Evolutionary conservation across 2,329 filamentous ascomycete species (phyloP), one percentile per base, ranked within the genome.

Genomic region (Knoxdaviesia proteae): DNA sequence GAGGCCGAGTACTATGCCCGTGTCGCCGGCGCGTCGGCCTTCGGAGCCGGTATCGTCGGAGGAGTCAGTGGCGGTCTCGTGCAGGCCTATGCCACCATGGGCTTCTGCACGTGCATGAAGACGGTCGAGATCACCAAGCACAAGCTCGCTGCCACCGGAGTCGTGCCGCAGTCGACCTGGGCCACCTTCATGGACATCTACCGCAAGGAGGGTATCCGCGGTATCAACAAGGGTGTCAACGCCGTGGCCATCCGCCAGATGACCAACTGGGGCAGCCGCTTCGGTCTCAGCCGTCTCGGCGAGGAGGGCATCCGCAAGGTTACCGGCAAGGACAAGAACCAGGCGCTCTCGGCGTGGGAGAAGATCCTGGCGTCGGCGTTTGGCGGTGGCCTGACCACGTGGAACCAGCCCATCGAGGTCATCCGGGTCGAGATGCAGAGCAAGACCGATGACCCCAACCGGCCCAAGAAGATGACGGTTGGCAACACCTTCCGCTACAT

Each of bases 81-180:
- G 39, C 90, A 98, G 68, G 90, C 90, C 47, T 98, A 98, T 61
- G 90, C 90, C 51, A 98, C 90, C 60, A 98, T 98, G 88, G 90
- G 90, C 52, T 98, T 98, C 77, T 98, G 90, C 67, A 98, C 90
- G 48, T 98, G 90, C 75, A 98, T 98, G 90, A 98, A 98, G 78
- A 98, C 90, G 49, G 90, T 96, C 51, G 90, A 98, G 65, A 98
- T 98, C 65, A 98, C 90, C 58, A 92, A 94, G 68, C 81, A 90
- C 71, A 96, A 96, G 74, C 69, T 90, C 57, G 86, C 84, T 9
- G 79, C 84, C 34, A 51, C 76, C 38, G 90, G 90, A 53, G 75
- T 79, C 51, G 84, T 84, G 67, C 83, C 84, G 30, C 82, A 77
- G n/a, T 77, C 84, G 55, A 96, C 90, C 51, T 92, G 93, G 61